These are phyloP conservation scores for Penicillium sp. DNA, from an alignment of 2,329 filamentous ascomycete species.

Conservation along the genomic window DNA sequence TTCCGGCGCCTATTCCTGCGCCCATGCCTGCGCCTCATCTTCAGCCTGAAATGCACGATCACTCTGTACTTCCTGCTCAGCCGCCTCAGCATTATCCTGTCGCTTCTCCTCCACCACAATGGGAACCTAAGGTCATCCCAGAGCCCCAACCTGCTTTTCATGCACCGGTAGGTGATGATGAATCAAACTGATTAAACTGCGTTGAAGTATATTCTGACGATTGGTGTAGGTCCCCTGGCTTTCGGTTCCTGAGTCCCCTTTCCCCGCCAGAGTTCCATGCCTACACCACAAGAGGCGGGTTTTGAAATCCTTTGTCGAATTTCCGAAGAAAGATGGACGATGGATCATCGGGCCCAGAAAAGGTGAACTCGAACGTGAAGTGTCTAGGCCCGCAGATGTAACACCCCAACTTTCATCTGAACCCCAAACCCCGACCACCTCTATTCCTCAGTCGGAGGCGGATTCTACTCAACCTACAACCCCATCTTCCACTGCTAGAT, in stretches of 20 bases:
- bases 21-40: slow-evolving; percentile 28
- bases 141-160: slow-evolving; percentile 43
- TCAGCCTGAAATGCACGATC: slow-evolving; percentile 32
- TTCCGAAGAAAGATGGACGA: slow-evolving; percentile 49
- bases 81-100: slow-evolving; percentile 32
- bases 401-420: slow-evolving; percentile 36
- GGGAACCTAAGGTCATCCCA: slow-evolving; percentile 23
- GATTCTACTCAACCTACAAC: slow-evolving; percentile 56
- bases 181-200: slow-evolving; percentile 1
- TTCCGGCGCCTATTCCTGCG: slow-evolving; percentile 35
- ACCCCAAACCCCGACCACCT: slow-evolving; percentile 57
- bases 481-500: slow-evolving; percentile 51
- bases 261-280: slow-evolving; percentile 52
- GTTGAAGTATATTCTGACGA: slow-evolving; percentile 12
- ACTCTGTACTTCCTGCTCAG: slow-evolving; percentile 24
- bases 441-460: slow-evolving; percentile 57
- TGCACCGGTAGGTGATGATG: slow-evolving; percentile 44
- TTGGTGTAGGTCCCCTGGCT: slow-evolving; percentile 56
- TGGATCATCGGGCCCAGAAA: slow-evolving; percentile 22
- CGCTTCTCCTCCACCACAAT: slow-evolving; percentile 32
- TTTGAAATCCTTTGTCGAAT: slow-evolving; percentile 45
- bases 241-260: slow-evolving; percentile 54
- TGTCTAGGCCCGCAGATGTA: slow-evolving; percentile 18
- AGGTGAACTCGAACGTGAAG: slow-evolving; percentile 12
- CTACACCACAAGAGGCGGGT: slow-evolving; percentile 44